phyloP scores from a whole-genome alignment of 176 grass and related monocot genomes.

The Paspalum notatum region DNA sequence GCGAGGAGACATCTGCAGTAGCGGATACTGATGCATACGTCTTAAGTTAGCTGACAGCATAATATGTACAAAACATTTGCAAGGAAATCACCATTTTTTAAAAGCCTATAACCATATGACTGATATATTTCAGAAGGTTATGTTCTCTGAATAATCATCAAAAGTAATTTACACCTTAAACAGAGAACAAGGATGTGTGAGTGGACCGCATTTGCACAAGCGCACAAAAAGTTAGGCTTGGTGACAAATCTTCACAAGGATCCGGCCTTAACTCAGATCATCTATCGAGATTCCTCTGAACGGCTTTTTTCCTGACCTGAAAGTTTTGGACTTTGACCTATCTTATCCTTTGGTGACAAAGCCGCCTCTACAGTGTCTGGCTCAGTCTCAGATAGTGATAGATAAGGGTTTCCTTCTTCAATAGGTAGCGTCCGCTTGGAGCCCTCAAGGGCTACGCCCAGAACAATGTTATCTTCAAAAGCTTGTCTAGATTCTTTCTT shows the following conservation, averaged over 20 bases:
- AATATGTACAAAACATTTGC: slow-evolving; percentile 22
- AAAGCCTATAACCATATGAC: neutral
- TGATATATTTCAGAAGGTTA: slow-evolving; percentile 5
- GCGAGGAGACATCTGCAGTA: neutral
- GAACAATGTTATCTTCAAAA: slow-evolving; percentile 94
- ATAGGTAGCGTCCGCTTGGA: slow-evolving; percentile 93
- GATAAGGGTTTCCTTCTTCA: slow-evolving; percentile 66
- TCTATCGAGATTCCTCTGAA: slow-evolving; percentile 59
- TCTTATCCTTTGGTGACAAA: slow-evolving; percentile 60
- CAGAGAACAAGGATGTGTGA: neutral
- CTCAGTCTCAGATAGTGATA: slow-evolving; percentile 67
- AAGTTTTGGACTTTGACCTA: slow-evolving; percentile 36
- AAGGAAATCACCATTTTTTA: neutral
- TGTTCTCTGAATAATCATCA: slow-evolving; percentile 5
- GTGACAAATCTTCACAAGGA: slow-evolving; percentile 40
- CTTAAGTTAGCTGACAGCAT: neutral
- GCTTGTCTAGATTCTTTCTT: slow-evolving; percentile 70
- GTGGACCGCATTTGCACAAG: slow-evolving; percentile 54
- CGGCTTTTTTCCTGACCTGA: slow-evolving; percentile 59
- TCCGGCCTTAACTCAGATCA: slow-evolving; percentile 20
- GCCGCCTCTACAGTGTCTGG: slow-evolving; percentile 53
- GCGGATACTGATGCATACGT: slow-evolving; percentile 13
- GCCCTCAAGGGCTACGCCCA: slow-evolving; percentile 94
- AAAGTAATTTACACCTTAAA: slow-evolving; percentile 16
- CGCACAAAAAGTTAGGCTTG: slow-evolving; percentile 62